Evolutionary conservation across 2,329 filamentous ascomycete genomes (phyloP).

Genomic region (Penicillium sp.): DNA sequence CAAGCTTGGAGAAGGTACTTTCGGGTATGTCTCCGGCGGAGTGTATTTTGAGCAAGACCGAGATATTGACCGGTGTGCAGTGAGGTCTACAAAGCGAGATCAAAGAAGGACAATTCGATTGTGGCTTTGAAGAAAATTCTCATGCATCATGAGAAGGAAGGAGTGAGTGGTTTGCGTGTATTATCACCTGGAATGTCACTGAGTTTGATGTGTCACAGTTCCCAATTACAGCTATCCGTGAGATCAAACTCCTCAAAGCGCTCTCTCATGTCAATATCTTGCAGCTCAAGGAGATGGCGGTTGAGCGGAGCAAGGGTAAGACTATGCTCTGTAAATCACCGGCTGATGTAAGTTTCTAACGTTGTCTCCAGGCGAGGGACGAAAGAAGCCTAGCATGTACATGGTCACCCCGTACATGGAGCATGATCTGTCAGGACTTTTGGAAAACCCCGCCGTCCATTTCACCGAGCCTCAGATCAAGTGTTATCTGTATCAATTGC

Average conservation of each 20-base stretch:
- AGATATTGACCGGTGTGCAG: constrained; percentile 46
- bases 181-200: not conserved
- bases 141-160: constrained; percentile 99
- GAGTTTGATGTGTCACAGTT: constrained; percentile 58
- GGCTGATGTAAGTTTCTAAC: constrained; percentile 21
- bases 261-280: constrained; percentile 90
- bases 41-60: not conserved
- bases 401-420: constrained; percentile 99
- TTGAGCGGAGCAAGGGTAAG: constrained; percentile 71
- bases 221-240: constrained; percentile 94
- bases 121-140: constrained; percentile 98
- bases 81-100: constrained; percentile 88
- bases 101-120: constrained; percentile 71
- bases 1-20: constrained; percentile 88
- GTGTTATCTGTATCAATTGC: constrained; percentile 92
- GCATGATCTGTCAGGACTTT: constrained; percentile 93
- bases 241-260: constrained; percentile 96
- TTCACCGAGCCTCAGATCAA: constrained; percentile 93
- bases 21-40: constrained; percentile 64
- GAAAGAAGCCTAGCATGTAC: constrained; percentile 82
- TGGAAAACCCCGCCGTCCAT: constrained; percentile 89
- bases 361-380: constrained; percentile 65
- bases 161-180: constrained; percentile 55
- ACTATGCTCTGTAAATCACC: constrained; percentile 12
- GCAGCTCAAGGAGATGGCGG: constrained; percentile 90